Percentiles rank a stretch among this genome's conserved stretches.
Conservation (phyloP, 2,329 filamentous ascomycete species). For the Alternaria ethzedia region DNA sequence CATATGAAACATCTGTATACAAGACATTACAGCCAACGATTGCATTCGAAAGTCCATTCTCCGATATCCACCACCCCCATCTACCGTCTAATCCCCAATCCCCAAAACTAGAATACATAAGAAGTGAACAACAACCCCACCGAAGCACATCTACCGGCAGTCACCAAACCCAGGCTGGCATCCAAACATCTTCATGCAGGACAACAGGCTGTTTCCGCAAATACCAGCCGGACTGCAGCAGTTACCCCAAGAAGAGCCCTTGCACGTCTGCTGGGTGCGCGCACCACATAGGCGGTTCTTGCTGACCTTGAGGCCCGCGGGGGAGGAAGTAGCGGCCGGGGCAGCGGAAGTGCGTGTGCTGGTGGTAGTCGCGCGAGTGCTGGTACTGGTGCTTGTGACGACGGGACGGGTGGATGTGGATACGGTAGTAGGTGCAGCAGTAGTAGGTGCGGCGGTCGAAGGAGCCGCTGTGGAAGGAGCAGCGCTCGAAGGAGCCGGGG, state of each 20-base stretch:
- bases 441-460: neutral
- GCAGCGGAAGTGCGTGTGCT: slow-evolving; percentile 1
- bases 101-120: neutral
- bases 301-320: neutral
- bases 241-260: neutral
- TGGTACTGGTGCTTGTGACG: neutral
- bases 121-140: neutral
- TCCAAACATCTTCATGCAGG: slow-evolving; percentile 1
- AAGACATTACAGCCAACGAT: neutral
- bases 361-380: neutral
- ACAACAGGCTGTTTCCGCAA: neutral
- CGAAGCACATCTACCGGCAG: neutral
- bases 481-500: neutral
- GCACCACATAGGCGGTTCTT: slow-evolving; percentile 3
- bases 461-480: neutral
- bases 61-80: neutral
- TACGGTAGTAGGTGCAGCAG: neutral
- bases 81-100: neutral
- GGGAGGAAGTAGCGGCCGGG: neutral
- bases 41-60: neutral
- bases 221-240: slow-evolving; percentile 1
- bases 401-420: slow-evolving; percentile 1
- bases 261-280: slow-evolving; percentile 3
- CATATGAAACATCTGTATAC: neutral
- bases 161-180: slow-evolving; percentile 4